A percentile compares a stretch with the other conserved stretches of the same genome.
These are phyloP conservation scores for Tolypocladium sp. DNA, from an alignment of 2,329 filamentous ascomycete species.

Conservation along the genomic window DNA sequence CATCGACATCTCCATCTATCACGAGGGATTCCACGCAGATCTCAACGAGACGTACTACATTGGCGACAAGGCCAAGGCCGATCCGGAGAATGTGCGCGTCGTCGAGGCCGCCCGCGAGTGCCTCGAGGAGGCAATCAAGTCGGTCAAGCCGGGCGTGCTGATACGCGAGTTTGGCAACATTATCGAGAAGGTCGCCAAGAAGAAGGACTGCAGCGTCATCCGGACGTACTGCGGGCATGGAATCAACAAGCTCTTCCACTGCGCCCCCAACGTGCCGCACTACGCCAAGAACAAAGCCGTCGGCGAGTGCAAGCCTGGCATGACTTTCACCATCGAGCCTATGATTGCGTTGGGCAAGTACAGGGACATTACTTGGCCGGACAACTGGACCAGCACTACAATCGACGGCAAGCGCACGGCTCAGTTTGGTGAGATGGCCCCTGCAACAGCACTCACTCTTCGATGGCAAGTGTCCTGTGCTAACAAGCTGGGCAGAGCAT, in stretches of 20 bases:
- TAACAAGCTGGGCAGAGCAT: slow-evolving; percentile 48
- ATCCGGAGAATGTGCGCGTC: slow-evolving; percentile 81
- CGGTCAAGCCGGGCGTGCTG: slow-evolving; percentile 86
- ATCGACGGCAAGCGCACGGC: slow-evolving; percentile 82
- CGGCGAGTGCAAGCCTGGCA: slow-evolving; percentile 85
- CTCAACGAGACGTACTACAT: slow-evolving; percentile 99
- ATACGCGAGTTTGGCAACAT: slow-evolving; percentile 90
- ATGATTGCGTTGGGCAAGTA: slow-evolving; percentile 94
- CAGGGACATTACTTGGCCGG: slow-evolving; percentile 91
- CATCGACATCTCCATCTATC: slow-evolving; percentile 90
- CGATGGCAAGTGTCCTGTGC: slow-evolving; percentile 1
- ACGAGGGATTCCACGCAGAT: slow-evolving; percentile 91
- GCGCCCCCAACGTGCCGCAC: slow-evolving; percentile 87
- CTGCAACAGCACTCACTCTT: not conserved
- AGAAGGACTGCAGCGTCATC: slow-evolving; percentile 77
- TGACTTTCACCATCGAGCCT: slow-evolving; percentile 98
- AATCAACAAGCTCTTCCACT: slow-evolving; percentile 89
- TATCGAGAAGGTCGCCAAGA: slow-evolving; percentile 93
- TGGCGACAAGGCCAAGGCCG: slow-evolving; percentile 73
- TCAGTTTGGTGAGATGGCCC: slow-evolving; percentile 65
- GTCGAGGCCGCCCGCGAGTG: slow-evolving; percentile 86
- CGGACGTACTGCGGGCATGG: slow-evolving; percentile 95
- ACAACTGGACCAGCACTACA: slow-evolving; percentile 96
- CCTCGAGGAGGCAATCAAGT: slow-evolving; percentile 79
- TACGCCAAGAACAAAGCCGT: slow-evolving; percentile 98